phyloP scores from a whole-genome alignment of 495 filamentous ascomycete genomes.

The Astrocystis sublimbata region DNA sequence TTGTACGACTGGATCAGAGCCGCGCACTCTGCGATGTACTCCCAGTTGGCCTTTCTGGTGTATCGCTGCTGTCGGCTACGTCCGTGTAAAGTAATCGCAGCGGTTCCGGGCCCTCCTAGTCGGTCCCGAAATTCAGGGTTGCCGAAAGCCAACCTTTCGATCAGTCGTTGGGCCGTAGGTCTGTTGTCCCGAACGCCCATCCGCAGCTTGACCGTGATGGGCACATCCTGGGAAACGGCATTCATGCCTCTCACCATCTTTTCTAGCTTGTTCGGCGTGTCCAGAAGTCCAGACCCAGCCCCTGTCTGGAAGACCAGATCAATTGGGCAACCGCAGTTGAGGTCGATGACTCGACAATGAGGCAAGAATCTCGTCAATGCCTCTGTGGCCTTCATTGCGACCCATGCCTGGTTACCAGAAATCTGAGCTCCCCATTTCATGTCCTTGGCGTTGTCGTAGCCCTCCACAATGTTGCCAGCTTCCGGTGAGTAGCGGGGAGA shows the following conservation, averaged over 20 bases:
- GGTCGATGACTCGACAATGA: slow-evolving; percentile 80
- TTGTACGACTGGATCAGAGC: slow-evolving; percentile 79
- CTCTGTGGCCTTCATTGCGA: slow-evolving; percentile 84
- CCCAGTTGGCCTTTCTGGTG: slow-evolving; percentile 85
- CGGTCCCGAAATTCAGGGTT: slow-evolving; percentile 63
- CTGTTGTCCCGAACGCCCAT: slow-evolving; percentile 82
- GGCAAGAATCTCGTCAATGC: slow-evolving; percentile 73
- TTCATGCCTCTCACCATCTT: slow-evolving; percentile 96
- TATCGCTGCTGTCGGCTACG: slow-evolving; percentile 93
- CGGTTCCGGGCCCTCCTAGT: slow-evolving; percentile 73
- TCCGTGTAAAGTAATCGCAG: slow-evolving; percentile 92
- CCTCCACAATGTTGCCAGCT: slow-evolving; percentile 56
- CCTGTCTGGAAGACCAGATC: slow-evolving; percentile 85
- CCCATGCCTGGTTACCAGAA: slow-evolving; percentile 83
- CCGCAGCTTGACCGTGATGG: slow-evolving; percentile 90
- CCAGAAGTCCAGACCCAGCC: slow-evolving; percentile 91
- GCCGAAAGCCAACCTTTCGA: slow-evolving; percentile 80
- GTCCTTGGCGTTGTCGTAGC: slow-evolving; percentile 80
- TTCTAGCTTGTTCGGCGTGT: slow-evolving; percentile 77
- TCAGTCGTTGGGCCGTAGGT: slow-evolving; percentile 76
- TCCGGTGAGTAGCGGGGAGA: slow-evolving; percentile 58
- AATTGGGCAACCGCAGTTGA: slow-evolving; percentile 97
- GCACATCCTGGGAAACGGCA: slow-evolving; percentile 78
- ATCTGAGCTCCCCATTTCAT: slow-evolving; percentile 90
- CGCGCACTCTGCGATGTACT: slow-evolving; percentile 86